Evolutionary conservation across 2,329 filamentous ascomycete genomes (phyloP).

Genomic region (Paecilomyces fulvus): DNA sequence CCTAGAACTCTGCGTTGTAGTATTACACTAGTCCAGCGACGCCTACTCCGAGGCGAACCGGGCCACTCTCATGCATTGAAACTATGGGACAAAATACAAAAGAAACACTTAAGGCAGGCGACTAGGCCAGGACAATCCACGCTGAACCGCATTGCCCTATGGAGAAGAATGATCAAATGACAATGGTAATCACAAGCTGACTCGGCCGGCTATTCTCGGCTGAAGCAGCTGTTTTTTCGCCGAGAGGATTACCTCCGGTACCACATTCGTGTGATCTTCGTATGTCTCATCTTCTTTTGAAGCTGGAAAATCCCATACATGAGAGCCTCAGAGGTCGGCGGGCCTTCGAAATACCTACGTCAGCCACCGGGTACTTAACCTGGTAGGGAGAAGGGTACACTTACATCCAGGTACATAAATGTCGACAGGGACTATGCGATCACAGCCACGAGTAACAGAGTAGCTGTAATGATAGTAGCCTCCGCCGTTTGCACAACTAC

Average conservation of each 20-base stretch:
- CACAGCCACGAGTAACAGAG: conserved; percentile 66
- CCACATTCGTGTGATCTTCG: conserved; percentile 50
- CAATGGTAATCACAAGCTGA: neutral
- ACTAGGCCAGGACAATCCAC: neutral
- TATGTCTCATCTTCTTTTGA: conserved; percentile 66
- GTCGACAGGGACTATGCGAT: conserved; percentile 74
- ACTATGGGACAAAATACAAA: neutral
- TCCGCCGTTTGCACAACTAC: conserved; percentile 75
- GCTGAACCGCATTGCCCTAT: neutral
- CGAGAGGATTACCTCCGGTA: conserved; percentile 40
- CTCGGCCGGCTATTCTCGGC: neutral
- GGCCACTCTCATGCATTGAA: neutral
- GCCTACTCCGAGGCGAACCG: neutral
- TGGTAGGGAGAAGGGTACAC: conserved; percentile 29
- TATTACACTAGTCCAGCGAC: neutral
- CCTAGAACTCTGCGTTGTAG: neutral
- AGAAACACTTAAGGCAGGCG: neutral
- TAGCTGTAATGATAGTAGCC: conserved; percentile 88
- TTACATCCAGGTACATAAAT: conserved; percentile 76
- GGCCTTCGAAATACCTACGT: conserved; percentile 24
- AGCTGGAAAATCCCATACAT: conserved; percentile 67
- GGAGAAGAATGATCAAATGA: neutral
- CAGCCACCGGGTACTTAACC: conserved; percentile 3
- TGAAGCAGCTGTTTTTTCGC: neutral
- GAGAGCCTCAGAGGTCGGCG: conserved; percentile 47